Evolutionary conservation across 2,329 filamentous ascomycete species (phyloP).

Genomic region (Arachnopeziza araneosa): DNA sequence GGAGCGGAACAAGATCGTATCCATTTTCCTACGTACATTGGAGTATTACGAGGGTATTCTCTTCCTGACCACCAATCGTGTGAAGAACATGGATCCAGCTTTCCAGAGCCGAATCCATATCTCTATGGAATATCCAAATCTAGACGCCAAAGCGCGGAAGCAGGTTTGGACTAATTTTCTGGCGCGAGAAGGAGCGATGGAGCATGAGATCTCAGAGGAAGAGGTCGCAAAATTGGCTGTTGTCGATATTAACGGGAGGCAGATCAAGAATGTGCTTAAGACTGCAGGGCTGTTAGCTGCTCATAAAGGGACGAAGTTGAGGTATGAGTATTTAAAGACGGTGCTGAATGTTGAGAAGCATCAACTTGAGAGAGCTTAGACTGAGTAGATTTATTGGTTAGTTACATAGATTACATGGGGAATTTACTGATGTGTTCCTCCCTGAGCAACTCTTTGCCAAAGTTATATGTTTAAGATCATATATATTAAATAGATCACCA

Average conservation of each 20-base stretch:
- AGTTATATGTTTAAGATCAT: no score
- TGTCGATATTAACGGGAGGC: constrained; percentile 29
- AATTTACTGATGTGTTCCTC: no score
- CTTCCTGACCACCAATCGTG: constrained; percentile 34
- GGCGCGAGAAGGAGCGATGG: background rate
- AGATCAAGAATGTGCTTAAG: constrained; percentile 34
- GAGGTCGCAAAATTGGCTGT: constrained; percentile 16
- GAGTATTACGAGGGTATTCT: constrained; percentile 37
- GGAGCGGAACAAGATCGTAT: constrained; percentile 37
- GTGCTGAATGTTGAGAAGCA: no score
- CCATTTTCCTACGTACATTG: constrained; percentile 32
- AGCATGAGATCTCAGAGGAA: constrained; percentile 17
- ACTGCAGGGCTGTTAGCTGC: constrained; percentile 16
- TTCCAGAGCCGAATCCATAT: constrained; percentile 33
- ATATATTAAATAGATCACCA: no score
- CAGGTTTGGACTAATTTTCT: constrained; percentile 24
- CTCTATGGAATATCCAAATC: constrained; percentile 22
- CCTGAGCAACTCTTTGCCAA: no score
- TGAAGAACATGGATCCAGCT: constrained; percentile 31
- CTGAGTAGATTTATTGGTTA: no score
- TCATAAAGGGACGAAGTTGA: constrained; percentile 2
- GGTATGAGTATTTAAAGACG: no score
- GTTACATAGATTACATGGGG: no score
- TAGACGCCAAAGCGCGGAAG: constrained; percentile 18
- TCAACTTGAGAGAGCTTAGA: no score